Evolutionary conservation across 345 rosid species (phyloP).

Genomic region (Lumnitzera littorea): DNA sequence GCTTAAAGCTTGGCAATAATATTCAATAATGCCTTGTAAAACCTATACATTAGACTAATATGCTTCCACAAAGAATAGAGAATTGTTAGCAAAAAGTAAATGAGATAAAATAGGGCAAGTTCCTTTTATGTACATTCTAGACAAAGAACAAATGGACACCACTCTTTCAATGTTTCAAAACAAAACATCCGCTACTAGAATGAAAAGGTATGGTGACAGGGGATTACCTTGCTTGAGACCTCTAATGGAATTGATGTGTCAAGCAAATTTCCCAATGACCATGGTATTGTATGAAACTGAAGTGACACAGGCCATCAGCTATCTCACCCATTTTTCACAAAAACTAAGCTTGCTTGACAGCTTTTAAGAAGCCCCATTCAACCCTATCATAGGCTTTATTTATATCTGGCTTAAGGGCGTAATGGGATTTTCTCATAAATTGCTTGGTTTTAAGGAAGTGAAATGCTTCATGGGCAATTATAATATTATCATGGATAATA

Average conservation of each 20-base stretch:
- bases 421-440: not conserved
- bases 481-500: not conserved
- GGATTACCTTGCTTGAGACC: not conserved
- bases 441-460: not conserved
- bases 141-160: no score
- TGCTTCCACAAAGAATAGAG: no score
- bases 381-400: not conserved
- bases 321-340: not conserved
- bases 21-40: no score
- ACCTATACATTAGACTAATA: no score
- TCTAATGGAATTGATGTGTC: not conserved
- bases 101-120: no score
- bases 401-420: not conserved
- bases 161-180: not conserved
- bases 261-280: not conserved
- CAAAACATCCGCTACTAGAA: not conserved
- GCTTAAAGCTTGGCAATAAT: no score
- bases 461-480: not conserved
- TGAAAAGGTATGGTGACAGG: not conserved
- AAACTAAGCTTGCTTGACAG: not conserved
- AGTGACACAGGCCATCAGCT: not conserved
- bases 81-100: no score
- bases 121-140: no score
- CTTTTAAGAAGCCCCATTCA: not conserved
- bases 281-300: not conserved